phyloP scores from a whole-genome alignment of 805 yeast genomes.

The Kuraishia capsulata region DNA sequence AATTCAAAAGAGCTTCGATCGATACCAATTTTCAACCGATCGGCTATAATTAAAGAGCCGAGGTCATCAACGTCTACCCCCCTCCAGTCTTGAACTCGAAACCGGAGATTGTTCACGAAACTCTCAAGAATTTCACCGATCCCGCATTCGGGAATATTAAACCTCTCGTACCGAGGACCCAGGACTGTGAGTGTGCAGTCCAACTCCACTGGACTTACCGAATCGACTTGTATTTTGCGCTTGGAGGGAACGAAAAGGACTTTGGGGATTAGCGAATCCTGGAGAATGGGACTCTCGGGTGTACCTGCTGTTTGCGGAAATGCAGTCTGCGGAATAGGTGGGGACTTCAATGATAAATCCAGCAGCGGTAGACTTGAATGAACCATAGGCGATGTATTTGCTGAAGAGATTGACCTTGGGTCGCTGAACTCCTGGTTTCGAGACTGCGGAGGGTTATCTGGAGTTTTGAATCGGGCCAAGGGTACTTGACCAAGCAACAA shows the following conservation, averaged over 20 bases:
- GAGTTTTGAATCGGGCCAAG: background rate
- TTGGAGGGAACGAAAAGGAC: background rate
- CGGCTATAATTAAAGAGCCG: constrained; percentile 4
- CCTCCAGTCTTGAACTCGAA: constrained; percentile 5
- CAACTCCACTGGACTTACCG: background rate
- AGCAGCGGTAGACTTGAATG: too few relatives aligned
- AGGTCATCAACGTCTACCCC: constrained; percentile 4
- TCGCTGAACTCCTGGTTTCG: background rate
- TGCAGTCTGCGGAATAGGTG: background rate
- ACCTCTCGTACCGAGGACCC: background rate
- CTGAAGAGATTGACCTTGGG: background rate
- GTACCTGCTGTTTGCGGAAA: background rate
- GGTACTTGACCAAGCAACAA: background rate
- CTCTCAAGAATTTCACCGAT: background rate
- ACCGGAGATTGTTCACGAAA: constrained; percentile 4
- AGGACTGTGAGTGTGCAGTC: background rate
- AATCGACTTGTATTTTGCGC: background rate
- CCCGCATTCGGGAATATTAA: too few relatives aligned
- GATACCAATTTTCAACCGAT: constrained; percentile 3
- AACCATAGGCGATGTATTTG: too few relatives aligned
- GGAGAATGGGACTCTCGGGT: background rate
- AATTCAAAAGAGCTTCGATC: background rate
- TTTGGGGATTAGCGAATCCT: background rate
- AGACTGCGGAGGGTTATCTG: background rate
- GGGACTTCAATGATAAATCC: too few relatives aligned